phyloP scores from a whole-genome alignment of 75 land plant genomes.

The Cunninghamia lanceolata region DNA sequence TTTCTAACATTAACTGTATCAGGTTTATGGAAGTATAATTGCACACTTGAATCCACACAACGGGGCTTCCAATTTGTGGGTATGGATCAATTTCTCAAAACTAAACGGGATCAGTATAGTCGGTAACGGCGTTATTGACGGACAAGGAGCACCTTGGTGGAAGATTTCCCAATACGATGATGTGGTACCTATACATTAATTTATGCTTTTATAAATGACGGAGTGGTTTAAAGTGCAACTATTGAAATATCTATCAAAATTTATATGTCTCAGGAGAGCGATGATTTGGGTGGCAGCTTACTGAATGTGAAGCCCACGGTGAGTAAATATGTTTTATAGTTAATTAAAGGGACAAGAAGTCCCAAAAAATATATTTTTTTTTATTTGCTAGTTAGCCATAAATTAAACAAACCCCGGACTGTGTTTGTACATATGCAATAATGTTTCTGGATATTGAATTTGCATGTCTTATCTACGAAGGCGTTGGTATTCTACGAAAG shows the following conservation, averaged over 20 bases:
- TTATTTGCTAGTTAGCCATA: too few species aligned
- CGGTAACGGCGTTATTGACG: constrained; percentile 33
- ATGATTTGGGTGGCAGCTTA: background rate
- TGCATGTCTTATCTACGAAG: too few species aligned
- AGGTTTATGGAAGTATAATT: background rate
- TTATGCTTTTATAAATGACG: background rate
- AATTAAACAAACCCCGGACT: too few species aligned
- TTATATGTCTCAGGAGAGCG: background rate
- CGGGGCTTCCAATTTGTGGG: constrained; percentile 37
- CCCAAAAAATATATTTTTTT: too few species aligned
- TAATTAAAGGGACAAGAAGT: too few species aligned
- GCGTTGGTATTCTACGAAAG: constrained; percentile 29
- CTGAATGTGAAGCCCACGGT: background rate
- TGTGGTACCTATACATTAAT: background rate
- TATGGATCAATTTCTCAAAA: constrained; percentile 58
- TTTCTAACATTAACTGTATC: too few species aligned
- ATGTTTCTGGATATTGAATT: constrained; percentile 71
- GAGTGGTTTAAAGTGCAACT: background rate
- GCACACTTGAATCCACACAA: background rate
- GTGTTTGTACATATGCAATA: constrained; percentile 3
- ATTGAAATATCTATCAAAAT: too few species aligned
- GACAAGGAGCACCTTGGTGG: constrained; percentile 89
- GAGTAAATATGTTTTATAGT: background rate
- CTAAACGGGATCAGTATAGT: constrained; percentile 48
- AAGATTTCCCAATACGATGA: background rate